Evolutionary conservation across 108 stramenopile species (phyloP), one percentile per base, ranked within the genome.

Genomic region (Cyclostephanos tholiformis): DNA sequence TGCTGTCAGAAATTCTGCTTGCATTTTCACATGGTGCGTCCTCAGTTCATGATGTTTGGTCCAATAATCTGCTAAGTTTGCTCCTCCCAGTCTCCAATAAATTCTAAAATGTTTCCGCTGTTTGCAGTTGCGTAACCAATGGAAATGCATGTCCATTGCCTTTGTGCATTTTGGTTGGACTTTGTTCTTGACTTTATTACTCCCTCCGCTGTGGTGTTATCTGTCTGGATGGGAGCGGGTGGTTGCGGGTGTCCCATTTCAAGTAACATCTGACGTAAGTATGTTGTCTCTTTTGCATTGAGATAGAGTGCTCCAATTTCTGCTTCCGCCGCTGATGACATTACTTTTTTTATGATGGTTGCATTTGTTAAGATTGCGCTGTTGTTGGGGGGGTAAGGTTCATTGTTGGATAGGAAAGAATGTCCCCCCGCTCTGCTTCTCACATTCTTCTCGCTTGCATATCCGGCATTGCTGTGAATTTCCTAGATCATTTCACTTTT

Each of bases 401-500:
- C 23, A 23, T 57, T 22, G 20, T 3, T 57, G 5, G 56, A 26
- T 2, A 57, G 20, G 56, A 26, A 57, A 57, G 26, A 57, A 26
- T 26, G 20, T 26, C 56, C 56, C 25, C 56, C 56, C 56, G 25
- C 56, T 9, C 56, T 9, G 56, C 56, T 57, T 26, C 56, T 57
- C 8, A 23, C 56, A 2, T 57, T 57, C 26, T 17, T 20, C 20
- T 51, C 50, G 20, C 9, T 51, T 9, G 20, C 17, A 51, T 51
- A 51, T 20, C 19, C 20, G 2, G 22, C 56, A 57, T 57, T 8
- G 25, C 22, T 57, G 56, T 23, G 20, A 2, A 2, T 25, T 26
- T 20, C 56, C 25, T 25, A n/a, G n/a, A n/a, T n/a, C n/a, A n/a
- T n/a, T n/a, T n/a, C n/a, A n/a, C n/a, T n/a, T n/a, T n/a, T n/a